Evolutionary conservation across 805 yeast genomes (phyloP).

Genomic region (Nakazawaea ambrosiae): DNA sequence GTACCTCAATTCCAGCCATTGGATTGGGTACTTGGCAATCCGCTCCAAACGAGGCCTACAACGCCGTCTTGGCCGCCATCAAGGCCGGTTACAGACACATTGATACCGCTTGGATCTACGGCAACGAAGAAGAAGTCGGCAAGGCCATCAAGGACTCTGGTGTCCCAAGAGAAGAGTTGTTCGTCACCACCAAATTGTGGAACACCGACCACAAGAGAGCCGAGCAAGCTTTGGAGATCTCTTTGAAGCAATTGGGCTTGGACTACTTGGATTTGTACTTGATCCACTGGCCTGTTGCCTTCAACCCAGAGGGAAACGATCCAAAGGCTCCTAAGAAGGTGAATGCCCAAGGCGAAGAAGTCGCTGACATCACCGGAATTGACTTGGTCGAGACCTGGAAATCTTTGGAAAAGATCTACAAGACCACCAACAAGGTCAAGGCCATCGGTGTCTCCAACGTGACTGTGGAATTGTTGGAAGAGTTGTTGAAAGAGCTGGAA

Average conservation of each 20-base stretch:
- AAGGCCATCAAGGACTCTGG: slow-evolving; percentile 49
- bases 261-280: slow-evolving; percentile 76
- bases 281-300: slow-evolving; percentile 77
- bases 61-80: slow-evolving; percentile 55
- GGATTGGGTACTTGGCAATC: slow-evolving; percentile 76
- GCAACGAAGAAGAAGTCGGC: slow-evolving; percentile 62
- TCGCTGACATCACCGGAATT: slow-evolving; percentile 20
- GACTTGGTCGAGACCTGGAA: slow-evolving; percentile 54
- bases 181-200: slow-evolving; percentile 69
- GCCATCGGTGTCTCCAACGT: slow-evolving; percentile 78
- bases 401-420: slow-evolving; percentile 48
- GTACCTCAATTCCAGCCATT: slow-evolving; percentile 52
- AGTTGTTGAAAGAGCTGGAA: slow-evolving; percentile 39
- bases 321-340: slow-evolving; percentile 22
- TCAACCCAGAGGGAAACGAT: slow-evolving; percentile 27
- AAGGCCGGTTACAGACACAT: slow-evolving; percentile 69
- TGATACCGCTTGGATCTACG: slow-evolving; percentile 68
- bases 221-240: slow-evolving; percentile 44
- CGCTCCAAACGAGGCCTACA: slow-evolving; percentile 30
- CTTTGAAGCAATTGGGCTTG: slow-evolving; percentile 55
- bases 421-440: slow-evolving; percentile 37
- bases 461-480: slow-evolving; percentile 43
- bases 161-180: slow-evolving; percentile 56
- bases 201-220: slow-evolving; percentile 45
- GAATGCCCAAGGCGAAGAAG: slow-evolving; percentile 20